Conservation (phyloP, 108 stramenopile species). For the Aurantiochytrium sp. region DNA sequence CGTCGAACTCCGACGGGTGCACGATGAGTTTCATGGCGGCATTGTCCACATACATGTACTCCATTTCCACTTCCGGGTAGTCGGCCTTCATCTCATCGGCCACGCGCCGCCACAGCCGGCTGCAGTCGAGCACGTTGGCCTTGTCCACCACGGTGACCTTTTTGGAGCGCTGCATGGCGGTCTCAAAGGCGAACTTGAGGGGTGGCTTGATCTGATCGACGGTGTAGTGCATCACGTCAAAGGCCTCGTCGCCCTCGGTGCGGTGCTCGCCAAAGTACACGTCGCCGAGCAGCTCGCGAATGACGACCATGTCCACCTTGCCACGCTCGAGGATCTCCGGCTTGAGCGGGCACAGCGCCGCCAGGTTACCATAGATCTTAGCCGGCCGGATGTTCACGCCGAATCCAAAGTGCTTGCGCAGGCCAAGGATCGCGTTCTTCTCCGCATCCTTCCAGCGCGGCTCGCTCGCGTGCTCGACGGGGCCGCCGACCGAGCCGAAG, state of each 20-base stretch:
- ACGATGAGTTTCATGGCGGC: conserved; percentile 98
- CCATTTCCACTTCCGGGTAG: conserved; percentile 81
- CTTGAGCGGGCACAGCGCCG: conserved; percentile 92
- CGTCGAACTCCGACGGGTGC: conserved; percentile 92
- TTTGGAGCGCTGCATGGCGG: conserved; percentile 81
- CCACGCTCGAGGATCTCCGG: conserved; percentile 83
- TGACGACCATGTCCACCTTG: conserved; percentile 92
- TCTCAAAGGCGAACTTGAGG: conserved; percentile 82
- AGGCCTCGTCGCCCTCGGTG: conserved; percentile 77
- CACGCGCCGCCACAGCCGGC: conserved; percentile 93
- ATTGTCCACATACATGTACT: conserved; percentile 98
- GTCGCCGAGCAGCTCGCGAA: conserved; percentile 94
- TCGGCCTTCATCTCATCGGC: conserved; percentile 70
- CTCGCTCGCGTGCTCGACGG: conserved; percentile 89
- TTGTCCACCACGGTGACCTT: conserved; percentile 95
- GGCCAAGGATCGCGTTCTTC: conserved; percentile 80
- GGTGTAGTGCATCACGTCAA: conserved; percentile 83
- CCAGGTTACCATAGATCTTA: conserved; percentile 83
- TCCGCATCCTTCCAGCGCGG: conserved; percentile 89
- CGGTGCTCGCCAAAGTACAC: conserved; percentile 98
- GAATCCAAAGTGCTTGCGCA: conserved; percentile 89
- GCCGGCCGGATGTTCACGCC: conserved; percentile 96
- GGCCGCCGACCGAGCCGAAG: conserved; percentile 92
- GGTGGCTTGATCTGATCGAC: conserved; percentile 89
- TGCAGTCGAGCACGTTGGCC: conserved; percentile 97